Percentiles rank a stretch among this genome's conserved stretches.
Evolutionary conservation across 257 asterid genomes (phyloP).

Genomic region (Gentiana dahurica): DNA sequence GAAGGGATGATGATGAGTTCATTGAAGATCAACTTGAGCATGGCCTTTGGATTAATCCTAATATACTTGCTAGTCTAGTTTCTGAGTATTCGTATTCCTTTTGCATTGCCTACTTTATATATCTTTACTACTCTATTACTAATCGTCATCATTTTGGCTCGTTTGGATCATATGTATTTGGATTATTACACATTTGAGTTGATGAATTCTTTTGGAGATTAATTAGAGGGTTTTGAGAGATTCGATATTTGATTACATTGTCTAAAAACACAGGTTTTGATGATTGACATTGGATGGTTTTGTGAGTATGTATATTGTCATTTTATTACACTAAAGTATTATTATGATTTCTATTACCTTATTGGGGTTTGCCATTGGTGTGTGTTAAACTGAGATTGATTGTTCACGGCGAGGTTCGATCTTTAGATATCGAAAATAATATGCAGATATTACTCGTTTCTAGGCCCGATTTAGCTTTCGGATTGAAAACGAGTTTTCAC

Average conservation of each 20-base stretch:
- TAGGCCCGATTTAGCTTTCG: too few species aligned
- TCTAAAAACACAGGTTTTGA: too few species aligned
- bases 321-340: too few species aligned
- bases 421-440: too few species aligned
- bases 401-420: too few species aligned
- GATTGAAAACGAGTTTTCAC: too few species aligned
- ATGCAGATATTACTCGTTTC: too few species aligned
- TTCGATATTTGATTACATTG: neutral
- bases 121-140: conserved; percentile 3
- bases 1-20: conserved; percentile 11
- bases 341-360: too few species aligned
- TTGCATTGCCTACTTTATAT: neutral
- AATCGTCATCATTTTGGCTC: conserved; percentile 15
- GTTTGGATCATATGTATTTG: conserved; percentile 16
- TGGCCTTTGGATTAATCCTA: conserved; percentile 35
- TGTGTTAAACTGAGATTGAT: too few species aligned
- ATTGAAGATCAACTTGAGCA: conserved; percentile 27
- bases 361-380: too few species aligned
- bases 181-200: conserved; percentile 32
- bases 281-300: too few species aligned
- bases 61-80: conserved; percentile 18
- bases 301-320: too few species aligned
- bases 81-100: conserved; percentile 14
- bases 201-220: conserved; percentile 51
- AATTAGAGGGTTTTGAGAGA: conserved; percentile 15